phyloP scores from a whole-genome alignment of 192 early-diverging fungal species.

The Coemansia umbellata region DNA sequence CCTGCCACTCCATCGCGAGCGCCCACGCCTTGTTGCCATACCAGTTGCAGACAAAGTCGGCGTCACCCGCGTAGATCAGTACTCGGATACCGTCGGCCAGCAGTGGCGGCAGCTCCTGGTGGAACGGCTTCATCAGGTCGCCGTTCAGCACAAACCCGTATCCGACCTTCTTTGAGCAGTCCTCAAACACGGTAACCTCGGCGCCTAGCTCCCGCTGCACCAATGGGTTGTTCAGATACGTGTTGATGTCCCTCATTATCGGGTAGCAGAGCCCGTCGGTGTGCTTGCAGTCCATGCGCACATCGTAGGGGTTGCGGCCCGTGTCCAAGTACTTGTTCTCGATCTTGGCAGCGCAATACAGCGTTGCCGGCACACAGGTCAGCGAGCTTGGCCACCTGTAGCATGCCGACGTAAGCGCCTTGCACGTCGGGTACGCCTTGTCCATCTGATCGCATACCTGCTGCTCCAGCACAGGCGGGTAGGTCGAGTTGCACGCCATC shows the following conservation, averaged over 20 bases:
- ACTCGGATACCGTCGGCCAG: constrained; percentile 72
- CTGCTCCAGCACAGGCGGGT: constrained; percentile 70
- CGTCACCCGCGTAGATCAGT: constrained; percentile 86
- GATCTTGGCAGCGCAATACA: not conserved
- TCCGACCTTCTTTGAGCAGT: constrained; percentile 74
- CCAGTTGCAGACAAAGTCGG: constrained; percentile 89
- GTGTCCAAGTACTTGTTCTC: constrained; percentile 40
- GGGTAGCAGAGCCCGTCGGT: constrained; percentile 71
- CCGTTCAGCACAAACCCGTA: constrained; percentile 66
- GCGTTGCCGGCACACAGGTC: not conserved
- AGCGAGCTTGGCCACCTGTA: too few relatives aligned
- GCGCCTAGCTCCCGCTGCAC: constrained; percentile 69
- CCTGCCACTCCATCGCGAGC: constrained; percentile 75
- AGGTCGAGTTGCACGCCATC: constrained; percentile 65
- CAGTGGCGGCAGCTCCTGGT: constrained; percentile 55
- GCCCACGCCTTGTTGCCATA: constrained; percentile 79
- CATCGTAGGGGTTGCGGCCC: constrained; percentile 87
- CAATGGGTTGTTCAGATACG: constrained; percentile 65
- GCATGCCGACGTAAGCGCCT: too few relatives aligned
- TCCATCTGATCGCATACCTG: constrained; percentile 66
- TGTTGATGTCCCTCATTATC: constrained; percentile 62
- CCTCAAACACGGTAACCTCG: constrained; percentile 57
- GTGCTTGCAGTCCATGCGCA: constrained; percentile 79
- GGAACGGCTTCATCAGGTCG: constrained; percentile 75
- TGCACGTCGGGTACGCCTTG: constrained; percentile 2